These are phyloP conservation scores for Metschnikowia picachoensis DNA, from an alignment of 805 yeast species.

Conservation along the genomic window DNA sequence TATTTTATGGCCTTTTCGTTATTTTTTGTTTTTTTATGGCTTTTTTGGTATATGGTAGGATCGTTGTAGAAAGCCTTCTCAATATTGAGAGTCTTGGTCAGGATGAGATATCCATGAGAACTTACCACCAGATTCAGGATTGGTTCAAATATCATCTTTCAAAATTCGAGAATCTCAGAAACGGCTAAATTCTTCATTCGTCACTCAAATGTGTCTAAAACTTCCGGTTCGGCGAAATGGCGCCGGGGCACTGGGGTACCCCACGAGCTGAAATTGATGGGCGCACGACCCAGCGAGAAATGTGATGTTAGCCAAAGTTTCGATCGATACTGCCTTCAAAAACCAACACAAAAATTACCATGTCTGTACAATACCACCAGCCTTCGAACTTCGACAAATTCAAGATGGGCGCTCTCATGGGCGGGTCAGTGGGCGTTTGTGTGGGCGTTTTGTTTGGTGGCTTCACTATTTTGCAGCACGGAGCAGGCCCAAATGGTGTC, in stretches of 20 bases:
- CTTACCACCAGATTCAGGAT: too few relatives aligned
- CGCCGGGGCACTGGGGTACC: not conserved
- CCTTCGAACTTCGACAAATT: slow-evolving; percentile 93
- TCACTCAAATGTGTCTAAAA: not conserved
- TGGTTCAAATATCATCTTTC: not conserved
- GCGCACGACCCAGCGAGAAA: slow-evolving; percentile 6
- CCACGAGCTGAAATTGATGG: not conserved
- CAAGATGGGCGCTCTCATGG: slow-evolving; percentile 99
- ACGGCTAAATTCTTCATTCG: too few relatives aligned
- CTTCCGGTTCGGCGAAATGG: not conserved
- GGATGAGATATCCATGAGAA: too few relatives aligned
- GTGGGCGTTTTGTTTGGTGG: slow-evolving; percentile 96
- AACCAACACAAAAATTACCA: not conserved
- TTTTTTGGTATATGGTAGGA: too few relatives aligned
- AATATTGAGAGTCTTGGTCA: too few relatives aligned
- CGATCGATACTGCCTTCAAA: not conserved
- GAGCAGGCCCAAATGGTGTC: slow-evolving; percentile 98
- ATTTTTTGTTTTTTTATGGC: too few relatives aligned
- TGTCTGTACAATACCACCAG: slow-evolving; percentile 35
- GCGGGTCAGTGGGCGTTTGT: slow-evolving; percentile 86
- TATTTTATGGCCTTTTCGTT: too few relatives aligned
- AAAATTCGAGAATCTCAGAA: not conserved
- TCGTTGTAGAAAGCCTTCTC: too few relatives aligned
- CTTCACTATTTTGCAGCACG: slow-evolving; percentile 81
- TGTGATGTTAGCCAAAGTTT: not conserved